Evolutionary conservation across 1,139 yeast species (phyloP).

Genomic region (Blastobotrys malaysiensis): DNA sequence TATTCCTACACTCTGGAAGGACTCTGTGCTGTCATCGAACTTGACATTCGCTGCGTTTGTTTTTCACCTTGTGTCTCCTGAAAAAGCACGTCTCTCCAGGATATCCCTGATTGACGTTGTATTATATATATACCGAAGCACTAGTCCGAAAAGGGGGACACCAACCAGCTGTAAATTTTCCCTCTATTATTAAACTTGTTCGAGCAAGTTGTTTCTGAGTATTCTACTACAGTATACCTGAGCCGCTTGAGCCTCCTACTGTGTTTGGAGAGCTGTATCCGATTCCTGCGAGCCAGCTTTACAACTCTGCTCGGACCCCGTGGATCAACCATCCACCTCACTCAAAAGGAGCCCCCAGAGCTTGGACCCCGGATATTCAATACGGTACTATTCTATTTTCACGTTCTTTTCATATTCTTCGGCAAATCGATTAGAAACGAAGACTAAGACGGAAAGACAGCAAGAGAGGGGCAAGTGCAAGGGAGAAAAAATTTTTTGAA

Average conservation of each 20-base stretch:
- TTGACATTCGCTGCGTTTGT: background rate
- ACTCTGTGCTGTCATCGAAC: background rate
- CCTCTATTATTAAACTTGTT: background rate
- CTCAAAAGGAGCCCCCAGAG: too few species aligned
- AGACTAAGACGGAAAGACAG: too few species aligned
- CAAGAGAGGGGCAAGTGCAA: too few species aligned
- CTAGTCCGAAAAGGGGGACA: background rate
- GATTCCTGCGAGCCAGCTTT: too few species aligned
- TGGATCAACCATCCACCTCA: too few species aligned
- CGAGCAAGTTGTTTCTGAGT: background rate
- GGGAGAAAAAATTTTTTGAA: background rate
- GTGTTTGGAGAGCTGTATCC: too few species aligned
- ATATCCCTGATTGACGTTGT: background rate
- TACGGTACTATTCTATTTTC: background rate
- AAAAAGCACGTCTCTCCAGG: background rate
- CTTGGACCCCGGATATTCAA: too few species aligned
- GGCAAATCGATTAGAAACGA: too few species aligned
- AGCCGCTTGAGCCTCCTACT: too few species aligned
- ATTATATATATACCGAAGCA: background rate
- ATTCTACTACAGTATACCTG: too few species aligned
- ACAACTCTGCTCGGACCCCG: too few species aligned
- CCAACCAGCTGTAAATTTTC: background rate
- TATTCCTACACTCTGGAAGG: background rate
- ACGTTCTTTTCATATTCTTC: background rate
- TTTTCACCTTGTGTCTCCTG: background rate